Evolutionary conservation across 345 rosid genomes (phyloP).

Genomic region (Atalantia buxifolia): DNA sequence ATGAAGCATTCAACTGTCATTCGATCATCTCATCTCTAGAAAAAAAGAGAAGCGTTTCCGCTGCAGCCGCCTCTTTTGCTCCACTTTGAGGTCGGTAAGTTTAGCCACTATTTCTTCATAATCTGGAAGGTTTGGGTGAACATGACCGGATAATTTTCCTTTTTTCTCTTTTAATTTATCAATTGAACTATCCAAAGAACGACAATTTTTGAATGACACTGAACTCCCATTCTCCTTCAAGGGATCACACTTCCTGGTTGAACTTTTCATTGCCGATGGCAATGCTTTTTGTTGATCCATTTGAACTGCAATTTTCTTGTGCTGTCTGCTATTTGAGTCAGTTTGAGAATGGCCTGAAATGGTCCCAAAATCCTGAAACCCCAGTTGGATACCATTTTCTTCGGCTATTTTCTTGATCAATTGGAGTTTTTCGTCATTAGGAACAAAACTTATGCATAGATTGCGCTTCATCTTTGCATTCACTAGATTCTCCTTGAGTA

Average conservation of each 20-base stretch:
- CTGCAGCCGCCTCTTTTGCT: neutral
- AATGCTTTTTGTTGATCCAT: neutral
- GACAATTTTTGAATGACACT: neutral
- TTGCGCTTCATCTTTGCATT: conserved; percentile 13
- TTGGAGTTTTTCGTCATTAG: conserved; percentile 1
- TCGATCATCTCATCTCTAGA: neutral
- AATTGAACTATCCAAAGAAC: neutral
- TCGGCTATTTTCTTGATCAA: conserved; percentile 16
- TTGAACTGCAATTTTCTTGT: neutral
- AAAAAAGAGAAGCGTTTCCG: neutral
- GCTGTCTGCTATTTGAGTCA: neutral
- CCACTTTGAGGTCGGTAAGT: conserved; percentile 7
- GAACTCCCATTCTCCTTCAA: neutral
- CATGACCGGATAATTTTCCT: conserved; percentile 12
- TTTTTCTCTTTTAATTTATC: too few species aligned
- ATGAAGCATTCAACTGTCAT: neutral
- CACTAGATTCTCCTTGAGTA: conserved; percentile 19
- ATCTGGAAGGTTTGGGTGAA: conserved; percentile 22
- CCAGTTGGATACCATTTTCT: conserved; percentile 5
- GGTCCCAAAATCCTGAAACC: conserved; percentile 3
- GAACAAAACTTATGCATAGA: conserved; percentile 2
- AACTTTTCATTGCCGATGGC: neutral
- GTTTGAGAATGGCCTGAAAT: neutral
- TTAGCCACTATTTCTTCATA: conserved; percentile 14
- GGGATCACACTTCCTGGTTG: neutral